Conservation (phyloP, 148 eudicot genomes). For the Euryodendron excelsum region DNA sequence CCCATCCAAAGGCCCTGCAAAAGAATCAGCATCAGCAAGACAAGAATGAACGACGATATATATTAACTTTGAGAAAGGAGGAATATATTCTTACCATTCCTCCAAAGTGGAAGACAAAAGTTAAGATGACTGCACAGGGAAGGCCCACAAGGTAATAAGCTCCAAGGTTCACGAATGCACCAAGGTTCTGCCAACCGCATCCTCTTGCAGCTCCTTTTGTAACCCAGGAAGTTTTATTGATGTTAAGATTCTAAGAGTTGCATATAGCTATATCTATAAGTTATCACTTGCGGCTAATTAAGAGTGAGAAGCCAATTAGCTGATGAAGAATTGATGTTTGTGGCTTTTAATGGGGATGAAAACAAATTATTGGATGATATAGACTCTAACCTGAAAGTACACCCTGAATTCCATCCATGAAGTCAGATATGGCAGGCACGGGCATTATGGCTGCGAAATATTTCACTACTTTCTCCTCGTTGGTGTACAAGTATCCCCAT, state of each 20-base stretch:
- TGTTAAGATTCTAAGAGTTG: too few relatives aligned
- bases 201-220: slow-evolving; percentile 23
- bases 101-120: background rate
- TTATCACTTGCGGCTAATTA: too few relatives aligned
- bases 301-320: too few relatives aligned
- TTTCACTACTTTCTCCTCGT: slow-evolving; percentile 25
- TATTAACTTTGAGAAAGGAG: too few relatives aligned
- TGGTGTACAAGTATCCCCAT: slow-evolving; percentile 21
- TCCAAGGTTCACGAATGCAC: slow-evolving; percentile 21
- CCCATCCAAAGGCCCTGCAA: slow-evolving; percentile 25
- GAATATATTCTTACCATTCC: background rate
- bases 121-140: slow-evolving; percentile 15
- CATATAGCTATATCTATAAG: too few relatives aligned
- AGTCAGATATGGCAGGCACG: slow-evolving; percentile 25
- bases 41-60: background rate
- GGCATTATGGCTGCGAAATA: slow-evolving; percentile 24
- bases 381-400: slow-evolving; percentile 26
- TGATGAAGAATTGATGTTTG: too few relatives aligned
- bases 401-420: slow-evolving; percentile 34
- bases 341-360: too few relatives aligned
- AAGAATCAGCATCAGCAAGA: background rate
- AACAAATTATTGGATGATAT: too few relatives aligned
- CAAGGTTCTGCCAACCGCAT: slow-evolving; percentile 29
- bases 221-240: too few relatives aligned
- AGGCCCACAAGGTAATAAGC: slow-evolving; percentile 27